These are phyloP conservation scores for Globisporangium radiosum DNA, from an alignment of 352 stramenopile species.

Conservation along the genomic window DNA sequence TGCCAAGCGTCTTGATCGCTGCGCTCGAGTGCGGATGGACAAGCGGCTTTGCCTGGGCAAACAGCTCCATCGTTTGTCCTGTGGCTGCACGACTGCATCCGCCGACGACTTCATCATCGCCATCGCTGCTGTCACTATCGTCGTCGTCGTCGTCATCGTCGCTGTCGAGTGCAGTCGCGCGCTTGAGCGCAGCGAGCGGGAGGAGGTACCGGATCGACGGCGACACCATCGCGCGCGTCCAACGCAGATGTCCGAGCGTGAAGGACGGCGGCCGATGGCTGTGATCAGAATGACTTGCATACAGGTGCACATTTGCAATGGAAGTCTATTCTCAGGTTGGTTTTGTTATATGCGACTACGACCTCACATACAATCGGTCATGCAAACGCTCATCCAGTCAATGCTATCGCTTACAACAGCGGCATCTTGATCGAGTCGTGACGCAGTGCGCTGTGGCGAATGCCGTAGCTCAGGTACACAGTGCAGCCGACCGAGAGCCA, in stretches of 20 bases:
- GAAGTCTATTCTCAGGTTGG: neutral
- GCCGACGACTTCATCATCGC: too few species aligned
- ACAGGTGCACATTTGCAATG: neutral
- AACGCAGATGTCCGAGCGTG: too few species aligned
- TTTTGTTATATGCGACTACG: neutral
- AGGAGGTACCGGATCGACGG: conserved; percentile 11
- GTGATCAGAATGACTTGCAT: neutral
- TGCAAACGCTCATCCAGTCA: neutral
- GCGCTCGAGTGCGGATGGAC: conserved; percentile 57
- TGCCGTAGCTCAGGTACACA: conserved; percentile 75
- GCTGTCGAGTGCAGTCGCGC: neutral
- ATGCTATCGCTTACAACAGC: conserved; percentile 8
- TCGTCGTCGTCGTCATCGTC: conserved; percentile 1
- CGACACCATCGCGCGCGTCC: neutral
- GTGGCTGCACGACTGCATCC: neutral
- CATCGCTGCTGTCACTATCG: conserved; percentile 1
- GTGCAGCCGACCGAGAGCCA: conserved; percentile 59
- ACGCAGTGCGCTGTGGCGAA: conserved; percentile 61
- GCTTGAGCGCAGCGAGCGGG: neutral
- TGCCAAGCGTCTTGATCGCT: conserved; percentile 45
- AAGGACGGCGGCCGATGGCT: too few species aligned
- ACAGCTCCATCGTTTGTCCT: conserved; percentile 18
- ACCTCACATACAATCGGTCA: neutral
- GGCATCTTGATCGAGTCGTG: conserved; percentile 15
- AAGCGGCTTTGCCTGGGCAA: conserved; percentile 47